Conservation (phyloP, 352 stramenopile genomes). For the Blastocystis sp. region DNA sequence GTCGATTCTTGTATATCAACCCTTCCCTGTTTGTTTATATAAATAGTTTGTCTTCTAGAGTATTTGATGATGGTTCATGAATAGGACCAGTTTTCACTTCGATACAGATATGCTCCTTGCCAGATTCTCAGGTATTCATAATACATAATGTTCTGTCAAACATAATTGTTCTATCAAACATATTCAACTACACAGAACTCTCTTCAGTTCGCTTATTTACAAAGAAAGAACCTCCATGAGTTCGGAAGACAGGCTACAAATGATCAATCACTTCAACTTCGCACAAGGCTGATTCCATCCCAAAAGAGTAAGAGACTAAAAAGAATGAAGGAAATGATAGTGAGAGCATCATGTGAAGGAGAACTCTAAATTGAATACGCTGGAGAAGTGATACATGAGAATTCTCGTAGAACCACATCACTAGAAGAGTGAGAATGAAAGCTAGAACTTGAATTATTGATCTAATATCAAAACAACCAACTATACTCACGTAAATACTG, state of each 20-base stretch:
- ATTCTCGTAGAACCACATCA: conserved; percentile 55
- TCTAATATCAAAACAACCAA: background rate
- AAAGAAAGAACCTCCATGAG: conserved; percentile 24
- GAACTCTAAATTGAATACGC: background rate
- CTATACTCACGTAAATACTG: background rate
- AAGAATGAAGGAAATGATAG: conserved; percentile 32
- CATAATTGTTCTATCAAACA: too few relatives aligned
- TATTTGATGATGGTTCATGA: too few relatives aligned
- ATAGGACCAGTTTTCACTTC: too few relatives aligned
- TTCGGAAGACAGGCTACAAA: conserved; percentile 43
- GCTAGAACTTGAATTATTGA: conserved; percentile 10
- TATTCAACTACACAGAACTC: too few relatives aligned
- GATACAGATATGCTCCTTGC: too few relatives aligned
- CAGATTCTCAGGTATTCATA: too few relatives aligned
- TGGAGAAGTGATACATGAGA: background rate
- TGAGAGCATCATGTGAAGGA: conserved; percentile 15
- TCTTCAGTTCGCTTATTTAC: conserved; percentile 7
- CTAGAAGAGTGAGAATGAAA: background rate
- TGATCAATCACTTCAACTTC: background rate
- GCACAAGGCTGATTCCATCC: conserved; percentile 11
- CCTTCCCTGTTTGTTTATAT: conserved; percentile 11
- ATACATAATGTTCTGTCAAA: too few relatives aligned
- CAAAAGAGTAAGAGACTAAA: conserved; percentile 45
- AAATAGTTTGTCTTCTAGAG: too few relatives aligned
- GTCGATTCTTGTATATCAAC: conserved; percentile 49